Evolutionary conservation across 73 alveolate species (phyloP).

Genomic region (Tetrahymena elliotti): DNA sequence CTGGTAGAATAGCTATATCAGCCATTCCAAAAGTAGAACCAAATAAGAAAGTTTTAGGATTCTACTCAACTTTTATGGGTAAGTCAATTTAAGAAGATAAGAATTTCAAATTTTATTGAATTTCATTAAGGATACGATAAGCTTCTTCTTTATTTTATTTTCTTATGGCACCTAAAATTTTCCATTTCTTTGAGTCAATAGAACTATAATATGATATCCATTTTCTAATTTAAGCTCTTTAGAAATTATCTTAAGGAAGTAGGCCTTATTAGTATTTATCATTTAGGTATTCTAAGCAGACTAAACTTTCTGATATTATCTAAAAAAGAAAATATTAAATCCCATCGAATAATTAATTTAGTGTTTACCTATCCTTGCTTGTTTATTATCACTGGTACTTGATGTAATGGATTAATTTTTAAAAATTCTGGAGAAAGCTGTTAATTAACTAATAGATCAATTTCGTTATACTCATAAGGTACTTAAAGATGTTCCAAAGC

Average conservation of each 20-base stretch:
- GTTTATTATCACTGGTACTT: background rate
- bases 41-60: background rate
- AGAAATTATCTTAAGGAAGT: background rate
- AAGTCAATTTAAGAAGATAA: background rate
- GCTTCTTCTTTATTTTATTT: background rate
- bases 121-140: background rate
- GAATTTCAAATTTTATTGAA: background rate
- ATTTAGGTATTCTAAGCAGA: background rate
- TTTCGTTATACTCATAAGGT: background rate
- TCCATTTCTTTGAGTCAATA: background rate
- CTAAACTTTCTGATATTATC: background rate
- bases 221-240: background rate
- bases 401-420: background rate
- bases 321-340: background rate
- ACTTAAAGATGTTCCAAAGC: background rate
- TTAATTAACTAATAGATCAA: background rate
- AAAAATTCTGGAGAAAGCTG: background rate
- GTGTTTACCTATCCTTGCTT: background rate
- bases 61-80: background rate
- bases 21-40: background rate
- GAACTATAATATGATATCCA: background rate
- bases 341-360: background rate
- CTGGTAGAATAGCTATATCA: background rate
- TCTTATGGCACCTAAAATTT: background rate
- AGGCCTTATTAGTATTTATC: background rate